Base-by-base conservation (phyloP, 2,329 filamentous ascomycete genomes). In the Apiospora saccharicola region DNA sequence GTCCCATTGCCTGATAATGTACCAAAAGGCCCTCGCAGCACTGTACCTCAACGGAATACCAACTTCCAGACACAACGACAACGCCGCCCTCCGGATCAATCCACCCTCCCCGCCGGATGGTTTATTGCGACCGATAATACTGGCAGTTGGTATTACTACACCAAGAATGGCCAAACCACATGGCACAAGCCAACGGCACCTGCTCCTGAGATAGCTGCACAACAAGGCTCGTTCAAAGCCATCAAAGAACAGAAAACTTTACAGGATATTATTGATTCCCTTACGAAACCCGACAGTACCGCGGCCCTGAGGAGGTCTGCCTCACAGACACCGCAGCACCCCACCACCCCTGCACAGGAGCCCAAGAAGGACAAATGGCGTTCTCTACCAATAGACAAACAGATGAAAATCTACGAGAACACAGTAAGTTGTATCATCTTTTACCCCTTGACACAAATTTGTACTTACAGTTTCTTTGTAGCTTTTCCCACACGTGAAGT, bases 371-470 rank as follows among this genome's bases (percentile, higher is more conserved):
- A 94, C 68, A 93, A 92, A 80, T 95, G 93, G 93, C 88, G 90
- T 71, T 88, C 87, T 73, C 81, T 92, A 44, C 86, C 92, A 1
- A 81, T 91, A 76, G 95, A 98, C 75, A 98, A 98, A 83, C 94
- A 96, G 83, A 97, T 95, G 89, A 98, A 94, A 85, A 87, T 98
- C 2, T 98, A 98, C 78, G 95, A 98, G 82, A 95, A 95, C 79
- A 97, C 95, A 70, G 94, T 97, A 87, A 81, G 93, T 8, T 7
- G 67, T 34, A 3, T 70, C 73, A 78, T 74, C 73, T 78, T 74
- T 78, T 41, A 26, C 30, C 12, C 22, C 73, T 41, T 51, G 19
- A 1, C 16, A 41, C 13, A 41, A 22, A 47, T 30, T 6, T 8
- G 19, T 30, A 34, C 67, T 68, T n/a, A 49, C 26, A 68, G 3